These are phyloP conservation scores for Wickerhamomyces subpelliculosus DNA, from an alignment of 805 yeast genomes.

Conservation along the genomic window DNA sequence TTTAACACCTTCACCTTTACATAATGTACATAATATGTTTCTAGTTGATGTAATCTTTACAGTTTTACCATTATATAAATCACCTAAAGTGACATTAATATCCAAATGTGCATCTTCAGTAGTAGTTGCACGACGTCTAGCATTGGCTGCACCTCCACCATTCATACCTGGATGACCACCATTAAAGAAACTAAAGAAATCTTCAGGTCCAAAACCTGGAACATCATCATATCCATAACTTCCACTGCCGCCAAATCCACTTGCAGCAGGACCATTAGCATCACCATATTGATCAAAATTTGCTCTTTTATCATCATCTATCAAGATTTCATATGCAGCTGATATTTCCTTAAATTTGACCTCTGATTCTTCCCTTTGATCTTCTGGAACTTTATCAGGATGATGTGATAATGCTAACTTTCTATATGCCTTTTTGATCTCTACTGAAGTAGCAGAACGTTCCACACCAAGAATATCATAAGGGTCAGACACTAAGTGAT, in stretches of 20 bases:
- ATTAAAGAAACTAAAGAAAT: constrained; percentile 66
- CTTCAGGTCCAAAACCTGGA: constrained; percentile 57
- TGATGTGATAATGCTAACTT: constrained; percentile 77
- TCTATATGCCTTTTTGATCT: constrained; percentile 80
- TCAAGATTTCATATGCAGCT: constrained; percentile 78
- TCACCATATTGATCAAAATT: constrained; percentile 55
- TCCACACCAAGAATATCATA: constrained; percentile 71
- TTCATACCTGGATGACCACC: background rate
- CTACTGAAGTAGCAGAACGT: constrained; percentile 54
- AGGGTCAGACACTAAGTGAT: constrained; percentile 12
- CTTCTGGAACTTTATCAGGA: constrained; percentile 80
- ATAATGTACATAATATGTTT: constrained; percentile 61
- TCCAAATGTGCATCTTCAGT: constrained; percentile 67
- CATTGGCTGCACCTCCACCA: constrained; percentile 10
- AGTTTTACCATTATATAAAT: constrained; percentile 73
- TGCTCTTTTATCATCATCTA: constrained; percentile 56
- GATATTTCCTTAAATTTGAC: constrained; percentile 73
- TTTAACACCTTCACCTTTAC: constrained; percentile 74
- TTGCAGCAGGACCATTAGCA: constrained; percentile 25
- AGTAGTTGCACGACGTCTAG: constrained; percentile 23
- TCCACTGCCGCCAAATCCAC: constrained; percentile 26
- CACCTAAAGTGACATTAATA: constrained; percentile 61
- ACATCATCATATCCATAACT: constrained; percentile 30
- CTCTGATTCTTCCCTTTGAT: constrained; percentile 65
- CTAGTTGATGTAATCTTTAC: constrained; percentile 69